A percentile compares a stretch with the other conserved stretches of the same genome.
Conservation (phyloP, 2,329 filamentous ascomycete genomes). For the Cadophora luteo-olivacea region DNA sequence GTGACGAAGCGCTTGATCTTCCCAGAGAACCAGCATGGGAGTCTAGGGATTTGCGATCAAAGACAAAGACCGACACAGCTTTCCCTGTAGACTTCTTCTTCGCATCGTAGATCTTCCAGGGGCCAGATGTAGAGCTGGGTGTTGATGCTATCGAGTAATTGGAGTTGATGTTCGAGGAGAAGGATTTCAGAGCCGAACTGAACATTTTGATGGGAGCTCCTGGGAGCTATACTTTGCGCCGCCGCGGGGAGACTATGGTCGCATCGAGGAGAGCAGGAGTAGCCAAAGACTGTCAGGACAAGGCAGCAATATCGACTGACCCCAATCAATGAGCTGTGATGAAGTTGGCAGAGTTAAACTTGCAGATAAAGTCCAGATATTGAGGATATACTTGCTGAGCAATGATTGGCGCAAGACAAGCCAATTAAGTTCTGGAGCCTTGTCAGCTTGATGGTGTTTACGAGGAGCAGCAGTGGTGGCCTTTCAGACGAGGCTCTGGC, state of each 20-base stretch:
- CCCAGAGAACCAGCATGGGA: slow-evolving; percentile 67
- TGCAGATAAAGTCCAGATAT: slow-evolving; percentile 16
- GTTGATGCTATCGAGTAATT: slow-evolving; percentile 86
- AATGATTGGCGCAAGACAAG: slow-evolving; percentile 9
- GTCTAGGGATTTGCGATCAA: slow-evolving; percentile 88
- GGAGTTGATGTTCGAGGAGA: slow-evolving; percentile 88
- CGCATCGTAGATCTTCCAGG: slow-evolving; percentile 97
- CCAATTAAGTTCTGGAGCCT: slow-evolving; percentile 23
- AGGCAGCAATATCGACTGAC: no score
- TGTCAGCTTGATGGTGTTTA: slow-evolving; percentile 22
- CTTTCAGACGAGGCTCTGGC: slow-evolving; percentile 28
- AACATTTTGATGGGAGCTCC: slow-evolving; percentile 37
- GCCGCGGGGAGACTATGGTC: slow-evolving; percentile 18
- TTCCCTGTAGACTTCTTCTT: slow-evolving; percentile 97
- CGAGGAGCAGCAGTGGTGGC: slow-evolving; percentile 15
- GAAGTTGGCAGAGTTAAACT: neutral
- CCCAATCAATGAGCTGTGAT: neutral
- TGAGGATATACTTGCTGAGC: slow-evolving; percentile 13
- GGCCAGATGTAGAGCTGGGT: slow-evolving; percentile 81
- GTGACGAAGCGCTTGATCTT: slow-evolving; percentile 67
- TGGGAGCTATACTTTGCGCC: slow-evolving; percentile 15
- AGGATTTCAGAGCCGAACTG: slow-evolving; percentile 84
- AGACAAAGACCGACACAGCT: slow-evolving; percentile 89
- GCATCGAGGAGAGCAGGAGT: slow-evolving; percentile 13
- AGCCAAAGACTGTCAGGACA: neutral